Conservation (phyloP, 2,329 filamentous ascomycete species). For the Exophiala dermatitidis region DNA sequence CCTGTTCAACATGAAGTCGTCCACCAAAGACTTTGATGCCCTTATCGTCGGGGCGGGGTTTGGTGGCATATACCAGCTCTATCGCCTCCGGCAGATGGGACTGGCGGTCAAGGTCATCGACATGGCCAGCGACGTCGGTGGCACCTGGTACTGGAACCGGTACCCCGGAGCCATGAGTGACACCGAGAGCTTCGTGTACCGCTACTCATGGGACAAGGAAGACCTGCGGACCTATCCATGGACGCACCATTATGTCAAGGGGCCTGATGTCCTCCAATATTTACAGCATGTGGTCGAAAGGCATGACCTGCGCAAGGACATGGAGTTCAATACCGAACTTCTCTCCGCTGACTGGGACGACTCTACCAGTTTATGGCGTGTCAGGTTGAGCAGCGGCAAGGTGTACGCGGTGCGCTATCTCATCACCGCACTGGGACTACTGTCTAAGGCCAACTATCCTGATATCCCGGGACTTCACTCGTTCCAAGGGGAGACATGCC, state of each 20-base stretch:
- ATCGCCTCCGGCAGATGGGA: conserved; percentile 46
- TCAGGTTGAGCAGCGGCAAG: conserved; percentile 36
- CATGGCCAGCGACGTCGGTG: conserved; percentile 40
- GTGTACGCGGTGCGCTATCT: conserved; percentile 35
- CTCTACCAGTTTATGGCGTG: conserved; percentile 35
- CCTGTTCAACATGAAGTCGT: not conserved
- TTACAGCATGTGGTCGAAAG: conserved; percentile 43
- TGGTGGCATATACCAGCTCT: conserved; percentile 46
- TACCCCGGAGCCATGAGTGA: conserved; percentile 36
- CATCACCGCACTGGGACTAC: conserved; percentile 35
- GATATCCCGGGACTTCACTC: conserved; percentile 33
- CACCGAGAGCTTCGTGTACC: conserved; percentile 17
- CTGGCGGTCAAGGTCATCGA: conserved; percentile 46
- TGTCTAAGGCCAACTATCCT: conserved; percentile 36
- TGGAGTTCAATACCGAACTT: conserved; percentile 41
- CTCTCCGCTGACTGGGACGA: conserved; percentile 29
- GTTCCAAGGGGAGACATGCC: conserved; percentile 36
- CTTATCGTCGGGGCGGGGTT: conserved; percentile 27
- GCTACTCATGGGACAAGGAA: conserved; percentile 37
- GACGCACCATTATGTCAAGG: conserved; percentile 20
- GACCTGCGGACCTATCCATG: conserved; percentile 18
- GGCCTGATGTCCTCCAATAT: conserved; percentile 39
- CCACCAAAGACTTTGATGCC: not conserved
- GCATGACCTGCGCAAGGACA: conserved; percentile 40
- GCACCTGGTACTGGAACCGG: conserved; percentile 36